A percentile compares a stretch with the other conserved stretches of the same genome.
Conservation (phyloP, 164 flowering plant genomes). For the Annona cherimola region DNA sequence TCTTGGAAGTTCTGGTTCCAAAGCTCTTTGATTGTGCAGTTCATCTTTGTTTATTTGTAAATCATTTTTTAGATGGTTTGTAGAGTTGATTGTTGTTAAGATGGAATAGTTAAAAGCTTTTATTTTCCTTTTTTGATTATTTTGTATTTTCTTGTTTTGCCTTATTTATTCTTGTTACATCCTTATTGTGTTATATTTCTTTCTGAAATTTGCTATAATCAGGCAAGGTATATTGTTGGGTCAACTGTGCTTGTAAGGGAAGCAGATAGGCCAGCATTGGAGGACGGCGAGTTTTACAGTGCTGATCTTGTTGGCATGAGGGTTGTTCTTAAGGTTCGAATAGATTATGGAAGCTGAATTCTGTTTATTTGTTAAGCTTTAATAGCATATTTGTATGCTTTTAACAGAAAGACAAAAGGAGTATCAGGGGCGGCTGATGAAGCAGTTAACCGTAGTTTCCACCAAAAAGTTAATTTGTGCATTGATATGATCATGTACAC, state of each 20-base stretch:
- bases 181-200: no score
- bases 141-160: no score
- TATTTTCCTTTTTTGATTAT: no score
- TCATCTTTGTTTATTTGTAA: not conserved
- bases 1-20: not conserved
- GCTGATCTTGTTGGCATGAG: slow-evolving; percentile 92
- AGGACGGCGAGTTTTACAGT: slow-evolving; percentile 79
- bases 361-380: no score
- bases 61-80: not conserved
- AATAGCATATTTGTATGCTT: no score
- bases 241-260: slow-evolving; percentile 63
- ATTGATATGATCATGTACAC: no score
- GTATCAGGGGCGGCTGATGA: no score
- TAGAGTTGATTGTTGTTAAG: not conserved
- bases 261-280: slow-evolving; percentile 68
- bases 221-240: slow-evolving; percentile 85
- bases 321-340: slow-evolving; percentile 76
- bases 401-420: no score
- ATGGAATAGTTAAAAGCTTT: not conserved
- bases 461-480: no score
- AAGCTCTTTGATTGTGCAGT: not conserved
- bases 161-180: no score
- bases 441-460: no score
- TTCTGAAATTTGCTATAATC: slow-evolving; percentile 2
- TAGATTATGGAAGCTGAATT: not conserved